Conservation (phyloP, 1,139 yeast species). For the Hemisphaericaspora lyxosophila region DNA sequence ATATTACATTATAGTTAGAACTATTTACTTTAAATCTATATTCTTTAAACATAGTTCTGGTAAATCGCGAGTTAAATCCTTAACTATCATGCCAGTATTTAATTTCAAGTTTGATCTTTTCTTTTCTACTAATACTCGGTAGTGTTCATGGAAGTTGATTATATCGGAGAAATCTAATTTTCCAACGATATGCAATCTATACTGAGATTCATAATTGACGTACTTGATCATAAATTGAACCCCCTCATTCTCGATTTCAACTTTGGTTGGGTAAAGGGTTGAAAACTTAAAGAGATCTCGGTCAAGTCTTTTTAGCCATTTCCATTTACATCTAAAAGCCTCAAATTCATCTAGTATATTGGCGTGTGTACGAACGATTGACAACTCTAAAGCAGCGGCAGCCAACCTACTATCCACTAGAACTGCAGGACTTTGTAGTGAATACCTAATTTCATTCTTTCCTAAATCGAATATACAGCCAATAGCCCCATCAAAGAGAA, state of each 20-base stretch:
- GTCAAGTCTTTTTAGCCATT: constrained; percentile 24
- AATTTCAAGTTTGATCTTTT: neutral
- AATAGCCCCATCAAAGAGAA: constrained; percentile 19
- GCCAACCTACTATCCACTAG: constrained; percentile 3
- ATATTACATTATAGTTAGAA: neutral
- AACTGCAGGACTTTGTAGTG: neutral
- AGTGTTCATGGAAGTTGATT: constrained; percentile 2
- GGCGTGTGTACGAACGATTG: neutral
- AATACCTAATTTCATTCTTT: constrained; percentile 7
- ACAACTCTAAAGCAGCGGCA: neutral
- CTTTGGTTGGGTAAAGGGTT: constrained; percentile 21
- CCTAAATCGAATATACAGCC: constrained; percentile 16
- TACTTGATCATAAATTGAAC: constrained; percentile 15
- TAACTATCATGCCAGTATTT: neutral
- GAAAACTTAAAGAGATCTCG: constrained; percentile 24
- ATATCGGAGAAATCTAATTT: constrained; percentile 2
- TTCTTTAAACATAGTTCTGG: neutral
- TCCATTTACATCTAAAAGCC: constrained; percentile 22
- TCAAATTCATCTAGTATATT: constrained; percentile 15
- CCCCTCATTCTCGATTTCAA: constrained; percentile 8
- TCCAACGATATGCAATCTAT: constrained; percentile 11
- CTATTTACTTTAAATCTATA: constrained; percentile 1
- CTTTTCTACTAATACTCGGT: neutral
- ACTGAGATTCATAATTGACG: constrained; percentile 12
- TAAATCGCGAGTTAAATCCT: neutral